Evolutionary conservation across 1,139 yeast genomes (phyloP).

Genomic region (Pneumocystis sp.): DNA sequence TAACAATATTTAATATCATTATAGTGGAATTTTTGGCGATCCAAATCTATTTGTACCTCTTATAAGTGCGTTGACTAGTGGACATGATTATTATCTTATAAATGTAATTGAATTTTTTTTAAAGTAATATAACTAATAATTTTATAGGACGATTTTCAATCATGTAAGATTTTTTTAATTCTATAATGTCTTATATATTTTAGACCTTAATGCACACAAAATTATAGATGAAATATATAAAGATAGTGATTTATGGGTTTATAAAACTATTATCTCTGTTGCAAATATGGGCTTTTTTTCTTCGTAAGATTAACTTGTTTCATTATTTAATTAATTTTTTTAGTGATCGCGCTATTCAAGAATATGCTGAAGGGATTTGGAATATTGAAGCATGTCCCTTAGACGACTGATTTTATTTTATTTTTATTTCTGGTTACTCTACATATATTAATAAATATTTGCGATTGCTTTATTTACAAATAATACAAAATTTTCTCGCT

Average conservation of each 20-base stretch:
- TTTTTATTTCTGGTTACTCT: not conserved
- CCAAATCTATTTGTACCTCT: constrained; percentile 52
- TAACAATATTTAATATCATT: not conserved
- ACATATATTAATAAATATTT: not conserved
- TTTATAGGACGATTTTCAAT: constrained; percentile 57
- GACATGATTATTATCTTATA: constrained; percentile 71
- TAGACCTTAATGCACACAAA: constrained; percentile 56
- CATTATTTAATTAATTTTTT: constrained; percentile 16
- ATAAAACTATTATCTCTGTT: constrained; percentile 60
- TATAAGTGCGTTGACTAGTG: constrained; percentile 45
- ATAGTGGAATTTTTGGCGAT: constrained; percentile 53
- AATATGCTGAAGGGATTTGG: constrained; percentile 89
- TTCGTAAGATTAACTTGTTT: not conserved
- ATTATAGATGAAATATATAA: constrained; percentile 58
- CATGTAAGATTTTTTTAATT: constrained; percentile 24
- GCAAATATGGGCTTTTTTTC: constrained; percentile 85
- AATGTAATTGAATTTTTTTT: constrained; percentile 19
- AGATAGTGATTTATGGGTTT: constrained; percentile 58
- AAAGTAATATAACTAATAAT: not conserved
- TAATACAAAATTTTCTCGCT: not conserved
- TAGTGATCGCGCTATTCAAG: constrained; percentile 71
- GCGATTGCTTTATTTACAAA: not conserved
- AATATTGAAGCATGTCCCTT: constrained; percentile 31
- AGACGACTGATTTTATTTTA: not conserved
- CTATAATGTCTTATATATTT: not conserved